A percentile compares a stretch with the other conserved stretches of the same genome.
Conservation (phyloP, 129 eudicot genomes). For the Centella asiatica region DNA sequence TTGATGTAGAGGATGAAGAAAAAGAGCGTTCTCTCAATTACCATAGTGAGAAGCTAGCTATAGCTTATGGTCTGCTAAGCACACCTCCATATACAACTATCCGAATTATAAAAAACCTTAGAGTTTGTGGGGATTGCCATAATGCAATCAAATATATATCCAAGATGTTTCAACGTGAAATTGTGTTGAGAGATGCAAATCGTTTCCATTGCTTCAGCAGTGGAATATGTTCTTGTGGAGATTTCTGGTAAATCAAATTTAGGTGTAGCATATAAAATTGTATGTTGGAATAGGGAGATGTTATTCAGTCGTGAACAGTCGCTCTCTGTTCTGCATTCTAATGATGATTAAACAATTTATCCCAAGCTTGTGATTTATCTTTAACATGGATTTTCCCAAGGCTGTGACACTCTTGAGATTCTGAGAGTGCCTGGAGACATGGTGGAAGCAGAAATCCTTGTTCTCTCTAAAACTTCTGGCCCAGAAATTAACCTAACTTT, state of each 20-base stretch:
- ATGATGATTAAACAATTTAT: background rate
- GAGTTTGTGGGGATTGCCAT: conserved; percentile 57
- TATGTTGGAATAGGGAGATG: background rate
- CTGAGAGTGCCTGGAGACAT: background rate
- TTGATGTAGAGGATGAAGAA: conserved; percentile 43
- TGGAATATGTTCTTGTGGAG: conserved; percentile 49
- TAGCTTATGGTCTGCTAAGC: conserved; percentile 36
- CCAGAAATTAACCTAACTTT: conserved; percentile 4
- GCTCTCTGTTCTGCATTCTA: background rate
- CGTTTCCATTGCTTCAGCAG: conserved; percentile 38
- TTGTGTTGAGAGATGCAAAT: conserved; percentile 48
- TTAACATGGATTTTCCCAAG: background rate
- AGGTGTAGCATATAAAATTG: background rate
- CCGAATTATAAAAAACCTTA: conserved; percentile 34
- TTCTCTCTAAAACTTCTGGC: background rate
- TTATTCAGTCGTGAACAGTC: background rate
- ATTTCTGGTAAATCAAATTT: conserved; percentile 36
- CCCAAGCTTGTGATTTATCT: background rate
- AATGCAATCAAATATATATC: conserved; percentile 40
- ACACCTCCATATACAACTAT: conserved; percentile 21
- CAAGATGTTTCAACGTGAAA: conserved; percentile 34
- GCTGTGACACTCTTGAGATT: background rate
- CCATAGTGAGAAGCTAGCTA: conserved; percentile 55
- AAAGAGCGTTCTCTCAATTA: conserved; percentile 36
- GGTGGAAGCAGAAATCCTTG: background rate